A percentile compares a stretch with the other conserved stretches of the same genome.
These are phyloP conservation scores for Herpetospermum pedunculosum DNA, from an alignment of 306 rosid genomes.

Conservation along the genomic window DNA sequence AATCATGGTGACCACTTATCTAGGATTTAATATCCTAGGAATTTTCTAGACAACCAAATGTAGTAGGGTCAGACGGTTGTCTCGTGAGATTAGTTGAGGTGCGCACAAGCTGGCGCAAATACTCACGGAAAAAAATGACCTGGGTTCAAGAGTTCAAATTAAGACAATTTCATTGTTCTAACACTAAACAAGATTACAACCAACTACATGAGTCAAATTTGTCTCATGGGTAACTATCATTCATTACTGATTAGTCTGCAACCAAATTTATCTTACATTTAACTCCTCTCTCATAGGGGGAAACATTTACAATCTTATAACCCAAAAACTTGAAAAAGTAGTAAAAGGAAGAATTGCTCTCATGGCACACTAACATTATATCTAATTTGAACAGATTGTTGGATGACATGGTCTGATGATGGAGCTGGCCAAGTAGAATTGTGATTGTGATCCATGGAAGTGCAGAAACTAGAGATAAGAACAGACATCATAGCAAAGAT, in stretches of 20 bases:
- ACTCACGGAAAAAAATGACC: too few species aligned
- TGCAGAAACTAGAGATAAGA: slow-evolving; percentile 26
- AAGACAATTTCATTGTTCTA: too few species aligned
- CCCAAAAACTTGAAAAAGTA: background rate
- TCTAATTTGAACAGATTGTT: slow-evolving; percentile 3
- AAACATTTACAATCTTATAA: background rate
- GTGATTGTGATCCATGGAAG: slow-evolving; percentile 1
- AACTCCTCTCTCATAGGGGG: background rate
- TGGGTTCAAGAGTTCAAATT: too few species aligned
- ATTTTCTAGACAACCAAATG: too few species aligned
- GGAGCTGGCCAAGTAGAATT: background rate
- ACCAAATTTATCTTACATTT: background rate
- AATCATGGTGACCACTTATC: too few species aligned
- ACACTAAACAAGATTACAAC: background rate
- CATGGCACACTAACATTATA: background rate
- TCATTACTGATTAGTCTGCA: background rate
- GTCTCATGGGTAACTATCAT: background rate
- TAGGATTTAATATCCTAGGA: too few species aligned
- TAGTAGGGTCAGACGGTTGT: too few species aligned
- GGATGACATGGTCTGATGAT: background rate
- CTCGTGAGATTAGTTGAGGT: too few species aligned
- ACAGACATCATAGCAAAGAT: slow-evolving; percentile 37
- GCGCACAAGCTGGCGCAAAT: too few species aligned
- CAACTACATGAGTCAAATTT: background rate
- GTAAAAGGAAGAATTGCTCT: background rate